Percentiles rank a stretch among this genome's conserved stretches.
Conservation (phyloP, 2,329 filamentous ascomycete genomes). For the Cyphellophora attinorum region DNA sequence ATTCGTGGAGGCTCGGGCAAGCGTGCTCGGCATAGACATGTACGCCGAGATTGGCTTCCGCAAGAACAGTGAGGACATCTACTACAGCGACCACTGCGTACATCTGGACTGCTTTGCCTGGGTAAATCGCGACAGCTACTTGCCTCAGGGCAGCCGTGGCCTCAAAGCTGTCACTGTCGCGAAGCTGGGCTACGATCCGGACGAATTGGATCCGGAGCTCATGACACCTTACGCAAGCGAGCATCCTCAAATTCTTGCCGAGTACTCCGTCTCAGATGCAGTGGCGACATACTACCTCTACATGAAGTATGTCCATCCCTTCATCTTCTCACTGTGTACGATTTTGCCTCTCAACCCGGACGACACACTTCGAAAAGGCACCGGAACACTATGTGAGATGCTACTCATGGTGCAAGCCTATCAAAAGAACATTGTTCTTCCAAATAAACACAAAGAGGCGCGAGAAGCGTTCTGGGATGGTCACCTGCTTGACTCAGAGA, state of each 20-base stretch:
- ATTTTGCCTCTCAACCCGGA: conserved; percentile 90
- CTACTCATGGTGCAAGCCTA: conserved; percentile 98
- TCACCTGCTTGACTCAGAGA: conserved; percentile 91
- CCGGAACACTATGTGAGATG: conserved; percentile 98
- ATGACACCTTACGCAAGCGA: conserved; percentile 89
- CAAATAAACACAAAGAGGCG: conserved; percentile 89
- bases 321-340: conserved; percentile 96
- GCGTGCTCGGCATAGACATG: conserved; percentile 95
- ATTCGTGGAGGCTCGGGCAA: conserved; percentile 87
- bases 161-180: conserved; percentile 96
- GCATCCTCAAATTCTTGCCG: conserved; percentile 83
- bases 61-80: conserved; percentile 92
- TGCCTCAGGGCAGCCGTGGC: conserved; percentile 93
- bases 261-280: conserved; percentile 98
- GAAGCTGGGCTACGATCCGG: conserved; percentile 95
- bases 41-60: conserved; percentile 96
- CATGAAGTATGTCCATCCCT: conserved; percentile 99
- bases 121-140: conserved; percentile 97
- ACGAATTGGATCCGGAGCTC: conserved; percentile 91
- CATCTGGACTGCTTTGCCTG: conserved; percentile 99
- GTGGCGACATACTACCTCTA: conserved; percentile 98
- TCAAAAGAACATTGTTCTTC: conserved; percentile 78
- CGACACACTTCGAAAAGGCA: conserved; percentile 88
- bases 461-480: conserved; percentile 95
- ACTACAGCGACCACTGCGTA: conserved; percentile 88